Base-by-base conservation (phyloP, 2,329 filamentous ascomycete genomes). In the Colletotrichum higginsianum region DNA sequence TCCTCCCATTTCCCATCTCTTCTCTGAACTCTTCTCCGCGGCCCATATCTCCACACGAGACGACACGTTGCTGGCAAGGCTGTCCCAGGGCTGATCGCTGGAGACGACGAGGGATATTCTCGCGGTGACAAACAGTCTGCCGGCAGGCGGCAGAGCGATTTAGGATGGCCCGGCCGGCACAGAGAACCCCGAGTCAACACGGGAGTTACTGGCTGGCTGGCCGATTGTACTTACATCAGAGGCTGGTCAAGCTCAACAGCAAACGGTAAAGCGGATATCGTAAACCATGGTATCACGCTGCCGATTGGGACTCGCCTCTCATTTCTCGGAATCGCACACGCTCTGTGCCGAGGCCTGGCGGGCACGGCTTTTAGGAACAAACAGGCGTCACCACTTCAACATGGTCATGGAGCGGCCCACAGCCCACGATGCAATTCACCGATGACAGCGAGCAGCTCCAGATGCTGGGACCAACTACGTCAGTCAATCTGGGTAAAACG, bases 51-150 rank as follows among this genome's bases (percentile, higher is more conserved):
- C 68, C 64, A 67, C 68, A 40, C 26, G 23, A 46, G n/a, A 46
- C 38, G 52, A 40, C 68, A 67, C 26, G 57, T 57, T 67, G 35
- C 30, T 61, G 50, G 64, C 67, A 67, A 67, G 64, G 64, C 42
- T 71, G 64, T 52, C 57, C 68, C 57, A n/a, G 57, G 57, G 64
- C 52, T 67, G 63, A 62, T 67, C 44, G 50, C 50, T 62, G 64
- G 64, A 63, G 68, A 58, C 62, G 44, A 58, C 56, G 64, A 68
- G 58, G 56, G 38, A 64, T 52, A 26, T 30, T 42, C 18, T 4
- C 21, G n/a, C 21, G 49, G 16, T 63, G 38, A 63, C 49, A 23
- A 21, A 40, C 18, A 44, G 23, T 26, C 18, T n/a, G 49, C 30
- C 47, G 47, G 38, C 16, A 26, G 47, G 18, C n/a, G 46, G 60